A percentile compares a stretch with the other conserved stretches of the same genome.
These are phyloP conservation scores for Scedosporium dehoogii DNA, from an alignment of 2,329 filamentous ascomycete species.

Conservation along the genomic window DNA sequence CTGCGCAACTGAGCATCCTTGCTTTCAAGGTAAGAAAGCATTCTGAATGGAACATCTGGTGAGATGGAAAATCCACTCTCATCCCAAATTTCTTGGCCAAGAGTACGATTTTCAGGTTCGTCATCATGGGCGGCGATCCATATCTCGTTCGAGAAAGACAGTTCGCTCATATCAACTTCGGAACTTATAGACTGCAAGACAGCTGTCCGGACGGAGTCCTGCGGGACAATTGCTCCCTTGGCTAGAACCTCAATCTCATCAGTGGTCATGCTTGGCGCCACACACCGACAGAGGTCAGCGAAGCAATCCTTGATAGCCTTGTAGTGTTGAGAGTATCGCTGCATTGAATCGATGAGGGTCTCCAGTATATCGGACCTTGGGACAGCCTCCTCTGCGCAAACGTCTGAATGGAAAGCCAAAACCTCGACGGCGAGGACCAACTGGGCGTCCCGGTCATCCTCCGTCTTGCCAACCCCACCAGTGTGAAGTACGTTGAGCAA, in stretches of 20 bases:
- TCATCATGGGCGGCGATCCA: constrained; percentile 93
- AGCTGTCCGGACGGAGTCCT: constrained; percentile 70
- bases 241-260: constrained; percentile 69
- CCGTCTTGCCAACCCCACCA: constrained; percentile 62
- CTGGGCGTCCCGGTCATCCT: constrained; percentile 82
- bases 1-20: constrained; percentile 73
- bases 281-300: constrained; percentile 71
- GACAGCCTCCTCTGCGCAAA: constrained; percentile 63
- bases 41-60: constrained; percentile 52
- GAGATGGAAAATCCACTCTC: constrained; percentile 73
- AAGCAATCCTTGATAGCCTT: constrained; percentile 91
- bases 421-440: constrained; percentile 83
- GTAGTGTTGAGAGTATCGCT: constrained; percentile 84
- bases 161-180: constrained; percentile 83
- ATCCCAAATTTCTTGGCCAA: constrained; percentile 87
- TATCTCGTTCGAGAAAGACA: constrained; percentile 78
- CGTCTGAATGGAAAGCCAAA: constrained; percentile 76
- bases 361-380: constrained; percentile 66
- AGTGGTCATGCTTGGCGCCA: constrained; percentile 68
- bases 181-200: constrained; percentile 83
- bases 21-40: constrained; percentile 71
- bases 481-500: constrained; percentile 68
- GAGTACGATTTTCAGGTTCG: constrained; percentile 72
- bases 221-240: constrained; percentile 66
- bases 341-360: constrained; percentile 71